Evolutionary conservation across 768 basidiomycete genomes (phyloP).

Genomic region (Auricularia cornea): DNA sequence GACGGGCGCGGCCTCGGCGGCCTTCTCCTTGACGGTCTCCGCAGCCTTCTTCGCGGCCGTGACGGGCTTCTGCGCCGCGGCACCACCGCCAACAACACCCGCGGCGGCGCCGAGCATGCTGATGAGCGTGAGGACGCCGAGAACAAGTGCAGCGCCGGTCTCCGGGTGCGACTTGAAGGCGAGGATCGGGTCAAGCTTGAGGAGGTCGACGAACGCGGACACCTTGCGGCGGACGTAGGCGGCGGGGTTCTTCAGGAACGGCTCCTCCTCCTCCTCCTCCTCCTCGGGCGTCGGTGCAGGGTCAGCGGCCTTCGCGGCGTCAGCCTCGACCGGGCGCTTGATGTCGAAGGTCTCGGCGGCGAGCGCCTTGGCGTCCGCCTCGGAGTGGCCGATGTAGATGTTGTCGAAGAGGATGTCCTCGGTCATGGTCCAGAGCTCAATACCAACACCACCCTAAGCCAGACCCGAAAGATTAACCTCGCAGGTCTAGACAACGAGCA

Average conservation of each 20-base stretch:
- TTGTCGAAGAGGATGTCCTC: conserved; percentile 90
- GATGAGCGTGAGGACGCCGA: conserved; percentile 68
- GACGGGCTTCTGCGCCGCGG: conserved; percentile 48
- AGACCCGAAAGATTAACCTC: conserved; percentile 38
- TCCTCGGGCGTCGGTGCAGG: conserved; percentile 23
- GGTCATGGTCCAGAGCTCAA: conserved; percentile 99
- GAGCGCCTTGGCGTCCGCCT: conserved; percentile 73
- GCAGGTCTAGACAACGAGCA: too few species aligned
- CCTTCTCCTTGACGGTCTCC: conserved; percentile 55
- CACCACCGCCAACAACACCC: conserved; percentile 58
- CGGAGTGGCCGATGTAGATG: conserved; percentile 88
- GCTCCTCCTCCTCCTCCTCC: conserved; percentile 39
- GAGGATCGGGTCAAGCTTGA: conserved; percentile 61
- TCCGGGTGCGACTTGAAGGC: conserved; percentile 88
- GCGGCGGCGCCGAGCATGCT: conserved; percentile 77
- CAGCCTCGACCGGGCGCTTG: conserved; percentile 79
- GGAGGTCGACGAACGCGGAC: conserved; percentile 70
- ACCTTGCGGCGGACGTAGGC: conserved; percentile 73
- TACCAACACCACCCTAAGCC: conserved; percentile 82
- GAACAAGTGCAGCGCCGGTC: conserved; percentile 70
- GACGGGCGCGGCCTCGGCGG: conserved; percentile 49
- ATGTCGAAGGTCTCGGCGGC: conserved; percentile 84
- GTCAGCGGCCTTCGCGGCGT: conserved; percentile 40
- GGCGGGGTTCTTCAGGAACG: conserved; percentile 67
- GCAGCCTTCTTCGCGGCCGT: conserved; percentile 77